These are phyloP conservation scores for Talaromyces sp. DNA, from an alignment of 2,329 filamentous ascomycete species.

Conservation along the genomic window DNA sequence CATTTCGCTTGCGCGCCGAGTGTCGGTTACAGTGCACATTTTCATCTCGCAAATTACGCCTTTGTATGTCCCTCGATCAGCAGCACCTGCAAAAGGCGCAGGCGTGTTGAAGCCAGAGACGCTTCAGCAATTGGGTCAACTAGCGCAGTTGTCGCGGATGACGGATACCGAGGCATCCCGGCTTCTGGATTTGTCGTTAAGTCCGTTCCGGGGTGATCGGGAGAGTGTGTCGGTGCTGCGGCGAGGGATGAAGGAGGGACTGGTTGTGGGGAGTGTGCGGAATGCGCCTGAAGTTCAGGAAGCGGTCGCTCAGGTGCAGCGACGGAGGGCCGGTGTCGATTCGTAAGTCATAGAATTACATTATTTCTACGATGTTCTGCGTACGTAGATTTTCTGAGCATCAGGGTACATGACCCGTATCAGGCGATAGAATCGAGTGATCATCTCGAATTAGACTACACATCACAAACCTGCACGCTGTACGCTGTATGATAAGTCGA, in stretches of 20 bases:
- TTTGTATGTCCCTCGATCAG: conserved; percentile 43
- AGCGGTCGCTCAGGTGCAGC: conserved; percentile 67
- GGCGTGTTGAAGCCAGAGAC: conserved; percentile 44
- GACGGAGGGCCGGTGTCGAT: conserved; percentile 46
- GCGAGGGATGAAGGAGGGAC: conserved; percentile 75
- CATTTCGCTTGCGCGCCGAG: conserved; percentile 69
- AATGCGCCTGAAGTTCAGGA: conserved; percentile 77
- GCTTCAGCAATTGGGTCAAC: conserved; percentile 62
- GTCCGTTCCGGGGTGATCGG: conserved; percentile 73
- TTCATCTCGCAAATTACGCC: conserved; percentile 79
- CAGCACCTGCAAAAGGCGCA: conserved; percentile 25
- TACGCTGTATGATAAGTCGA: background rate
- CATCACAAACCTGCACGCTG: background rate
- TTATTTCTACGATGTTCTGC: background rate
- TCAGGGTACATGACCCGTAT: background rate
- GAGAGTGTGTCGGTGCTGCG: conserved; percentile 62
- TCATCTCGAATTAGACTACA: background rate
- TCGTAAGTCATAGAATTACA: background rate
- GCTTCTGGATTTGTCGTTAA: conserved; percentile 73
- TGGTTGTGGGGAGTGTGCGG: conserved; percentile 80
- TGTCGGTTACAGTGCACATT: conserved; percentile 75
- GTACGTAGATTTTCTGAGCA: background rate
- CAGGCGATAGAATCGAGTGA: background rate
- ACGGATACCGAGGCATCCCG: conserved; percentile 67
- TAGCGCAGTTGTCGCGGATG: conserved; percentile 59